These are phyloP conservation scores for Haplosporangium sp. DNA, from an alignment of 371 early-diverging fungal genomes.

Conservation along the genomic window DNA sequence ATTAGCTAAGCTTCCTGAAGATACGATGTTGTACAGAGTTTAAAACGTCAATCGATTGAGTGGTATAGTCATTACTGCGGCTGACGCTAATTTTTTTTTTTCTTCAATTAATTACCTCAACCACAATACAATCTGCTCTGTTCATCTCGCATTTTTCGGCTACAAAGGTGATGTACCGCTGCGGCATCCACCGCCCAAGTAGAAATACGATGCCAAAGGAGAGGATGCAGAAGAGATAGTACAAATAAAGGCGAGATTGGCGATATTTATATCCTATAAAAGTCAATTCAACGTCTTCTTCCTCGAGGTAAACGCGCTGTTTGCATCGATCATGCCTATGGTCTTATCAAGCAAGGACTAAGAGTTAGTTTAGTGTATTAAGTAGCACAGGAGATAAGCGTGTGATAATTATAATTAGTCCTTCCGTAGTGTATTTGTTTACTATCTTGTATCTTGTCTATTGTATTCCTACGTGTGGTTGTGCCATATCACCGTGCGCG, in stretches of 20 bases:
- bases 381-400: neutral
- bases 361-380: neutral
- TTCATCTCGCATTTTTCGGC: slow-evolving; percentile 69
- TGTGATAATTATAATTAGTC: neutral
- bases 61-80: neutral
- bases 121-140: slow-evolving; percentile 77
- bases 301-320: slow-evolving; percentile 44
- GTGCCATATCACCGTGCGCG: neutral
- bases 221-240: slow-evolving; percentile 71
- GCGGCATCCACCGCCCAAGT: slow-evolving; percentile 88
- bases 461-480: too few relatives aligned
- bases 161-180: slow-evolving; percentile 76
- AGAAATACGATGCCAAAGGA: slow-evolving; percentile 81
- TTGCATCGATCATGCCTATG: slow-evolving; percentile 16
- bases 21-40: slow-evolving; percentile 52
- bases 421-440: neutral
- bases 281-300: slow-evolving; percentile 64
- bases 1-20: neutral
- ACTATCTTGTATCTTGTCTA: neutral
- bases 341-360: slow-evolving; percentile 6
- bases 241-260: slow-evolving; percentile 62
- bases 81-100: neutral
- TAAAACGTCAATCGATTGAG: slow-evolving; percentile 75
- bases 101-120: slow-evolving; percentile 60
- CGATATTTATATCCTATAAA: slow-evolving; percentile 76